Evolutionary conservation across 306 rosid genomes (phyloP).

Genomic region (Neltuma alba): DNA sequence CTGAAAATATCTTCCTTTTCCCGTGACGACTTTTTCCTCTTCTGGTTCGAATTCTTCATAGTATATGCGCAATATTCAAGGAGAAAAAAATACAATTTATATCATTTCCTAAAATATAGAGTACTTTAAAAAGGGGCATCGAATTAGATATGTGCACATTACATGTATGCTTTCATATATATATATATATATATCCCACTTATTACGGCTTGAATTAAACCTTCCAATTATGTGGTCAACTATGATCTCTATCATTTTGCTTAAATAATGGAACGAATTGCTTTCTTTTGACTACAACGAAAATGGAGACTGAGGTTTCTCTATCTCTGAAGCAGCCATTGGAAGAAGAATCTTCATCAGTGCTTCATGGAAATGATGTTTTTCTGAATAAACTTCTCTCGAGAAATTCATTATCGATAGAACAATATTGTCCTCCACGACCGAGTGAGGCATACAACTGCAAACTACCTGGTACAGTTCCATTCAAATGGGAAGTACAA

Average conservation of each 20-base stretch:
- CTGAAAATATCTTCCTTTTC: no score
- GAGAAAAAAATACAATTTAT: background rate
- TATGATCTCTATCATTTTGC: background rate
- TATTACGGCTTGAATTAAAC: background rate
- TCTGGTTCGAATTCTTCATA: background rate
- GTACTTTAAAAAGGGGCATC: background rate
- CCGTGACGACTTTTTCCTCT: no score
- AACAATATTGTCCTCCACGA: background rate
- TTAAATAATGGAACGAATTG: background rate
- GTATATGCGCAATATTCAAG: no score
- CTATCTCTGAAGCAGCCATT: background rate
- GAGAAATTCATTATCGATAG: background rate
- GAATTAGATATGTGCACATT: background rate
- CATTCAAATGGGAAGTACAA: slow-evolving; percentile 37
- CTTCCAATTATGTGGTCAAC: background rate
- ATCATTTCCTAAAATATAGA: background rate
- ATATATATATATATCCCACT: no score
- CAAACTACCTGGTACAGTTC: background rate
- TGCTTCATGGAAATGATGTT: slow-evolving; percentile 6
- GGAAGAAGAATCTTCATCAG: background rate
- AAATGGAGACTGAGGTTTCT: background rate
- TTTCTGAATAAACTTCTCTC: slow-evolving; percentile 22
- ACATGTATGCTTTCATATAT: background rate
- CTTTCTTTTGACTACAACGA: background rate
- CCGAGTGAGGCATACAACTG: background rate